These are phyloP conservation scores for Tolypocladium inflatum DNA, from an alignment of 2,329 filamentous ascomycete genomes.

Conservation along the genomic window DNA sequence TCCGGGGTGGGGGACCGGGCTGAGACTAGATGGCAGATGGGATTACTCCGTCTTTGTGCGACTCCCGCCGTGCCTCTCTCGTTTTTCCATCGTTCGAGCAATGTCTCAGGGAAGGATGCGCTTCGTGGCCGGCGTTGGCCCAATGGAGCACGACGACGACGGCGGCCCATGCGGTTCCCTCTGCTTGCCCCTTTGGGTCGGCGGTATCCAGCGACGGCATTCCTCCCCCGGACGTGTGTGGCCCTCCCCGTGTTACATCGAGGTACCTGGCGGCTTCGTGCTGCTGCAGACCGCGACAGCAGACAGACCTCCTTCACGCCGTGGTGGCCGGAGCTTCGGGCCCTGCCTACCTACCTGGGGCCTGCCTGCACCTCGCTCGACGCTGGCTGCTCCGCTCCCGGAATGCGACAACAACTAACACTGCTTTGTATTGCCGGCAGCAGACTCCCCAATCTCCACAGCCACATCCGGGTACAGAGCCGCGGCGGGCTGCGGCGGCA, in stretches of 20 bases:
- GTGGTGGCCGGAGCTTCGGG: not conserved
- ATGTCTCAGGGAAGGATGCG: conserved; percentile 2
- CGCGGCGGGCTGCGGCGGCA: not conserved
- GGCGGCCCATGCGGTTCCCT: not conserved
- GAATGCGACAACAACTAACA: conserved; percentile 6
- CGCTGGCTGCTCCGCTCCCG: conserved; percentile 1
- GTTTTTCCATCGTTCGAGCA: conserved; percentile 3
- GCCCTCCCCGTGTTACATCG: not conserved
- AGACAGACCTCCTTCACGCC: not conserved
- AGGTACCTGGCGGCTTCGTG: not conserved
- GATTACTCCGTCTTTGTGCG: not conserved
- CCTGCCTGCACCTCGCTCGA: not conserved
- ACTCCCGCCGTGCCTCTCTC: not conserved
- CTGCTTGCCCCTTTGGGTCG: conserved; percentile 5
- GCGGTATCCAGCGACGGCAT: conserved; percentile 3
- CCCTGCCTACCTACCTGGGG: not conserved
- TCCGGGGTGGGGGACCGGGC: not conserved
- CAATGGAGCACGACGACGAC: too few relatives aligned
- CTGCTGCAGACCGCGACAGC: not conserved
- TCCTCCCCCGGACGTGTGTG: conserved; percentile 1
- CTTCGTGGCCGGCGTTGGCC: not conserved
- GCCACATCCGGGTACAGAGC: not conserved
- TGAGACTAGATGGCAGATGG: not conserved
- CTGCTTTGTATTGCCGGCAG: not conserved
- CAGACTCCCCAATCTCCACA: conserved; percentile 1